Evolutionary conservation across 352 stramenopile species (phyloP).

Genomic region (Pythium sukuiense): DNA sequence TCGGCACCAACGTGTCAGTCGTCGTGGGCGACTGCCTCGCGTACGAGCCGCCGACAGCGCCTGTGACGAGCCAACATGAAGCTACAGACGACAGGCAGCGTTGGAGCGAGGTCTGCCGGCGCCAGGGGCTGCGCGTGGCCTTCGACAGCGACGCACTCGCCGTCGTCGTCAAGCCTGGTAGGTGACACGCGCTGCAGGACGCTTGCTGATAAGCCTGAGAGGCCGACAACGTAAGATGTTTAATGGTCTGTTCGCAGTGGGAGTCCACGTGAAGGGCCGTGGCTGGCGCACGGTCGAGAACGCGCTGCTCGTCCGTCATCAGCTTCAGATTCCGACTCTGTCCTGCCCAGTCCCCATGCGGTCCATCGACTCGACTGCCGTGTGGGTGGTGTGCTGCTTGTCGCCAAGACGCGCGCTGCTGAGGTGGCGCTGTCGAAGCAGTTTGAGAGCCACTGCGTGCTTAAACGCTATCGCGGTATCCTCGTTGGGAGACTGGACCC

Average conservation of each 20-base stretch:
- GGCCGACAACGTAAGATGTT: no score
- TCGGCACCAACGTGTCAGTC: slow-evolving; percentile 35
- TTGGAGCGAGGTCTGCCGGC: slow-evolving; percentile 44
- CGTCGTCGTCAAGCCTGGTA: slow-evolving; percentile 58
- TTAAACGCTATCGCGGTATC: slow-evolving; percentile 60
- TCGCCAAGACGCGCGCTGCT: slow-evolving; percentile 52
- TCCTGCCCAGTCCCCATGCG: slow-evolving; percentile 36
- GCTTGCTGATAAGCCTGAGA: no score
- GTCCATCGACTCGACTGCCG: slow-evolving; percentile 65
- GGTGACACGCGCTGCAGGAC: background rate
- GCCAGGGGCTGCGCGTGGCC: slow-evolving; percentile 55
- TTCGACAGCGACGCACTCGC: slow-evolving; percentile 49
- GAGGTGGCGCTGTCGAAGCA: slow-evolving; percentile 47
- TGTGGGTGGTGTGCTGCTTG: slow-evolving; percentile 57
- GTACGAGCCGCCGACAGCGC: slow-evolving; percentile 15
- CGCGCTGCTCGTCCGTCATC: slow-evolving; percentile 29
- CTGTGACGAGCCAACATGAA: no score
- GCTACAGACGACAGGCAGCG: no score
- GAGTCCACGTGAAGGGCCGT: slow-evolving; percentile 64
- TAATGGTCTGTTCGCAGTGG: slow-evolving; percentile 22
- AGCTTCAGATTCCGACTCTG: background rate
- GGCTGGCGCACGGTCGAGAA: slow-evolving; percentile 47
- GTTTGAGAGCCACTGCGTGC: slow-evolving; percentile 43
- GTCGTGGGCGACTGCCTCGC: slow-evolving; percentile 35
- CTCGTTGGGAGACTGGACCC: slow-evolving; percentile 36